Conservation (phyloP, 1,139 yeast genomes). For the Hyphopichia fennica region DNA sequence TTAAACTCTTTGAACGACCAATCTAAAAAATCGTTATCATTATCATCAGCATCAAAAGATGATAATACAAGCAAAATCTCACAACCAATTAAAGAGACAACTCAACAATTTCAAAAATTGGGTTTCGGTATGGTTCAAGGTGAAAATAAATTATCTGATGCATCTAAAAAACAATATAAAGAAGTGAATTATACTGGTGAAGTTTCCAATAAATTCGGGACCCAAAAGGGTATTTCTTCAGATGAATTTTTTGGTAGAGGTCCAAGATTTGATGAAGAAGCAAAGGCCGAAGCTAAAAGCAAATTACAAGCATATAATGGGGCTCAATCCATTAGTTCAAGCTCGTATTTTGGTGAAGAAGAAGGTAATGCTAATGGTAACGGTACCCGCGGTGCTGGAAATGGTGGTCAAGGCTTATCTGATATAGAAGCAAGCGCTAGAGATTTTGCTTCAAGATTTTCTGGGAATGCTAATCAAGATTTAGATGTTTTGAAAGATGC, state of each 20-base stretch:
- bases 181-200: conserved; percentile 67
- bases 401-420: conserved; percentile 21
- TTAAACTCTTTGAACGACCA: conserved; percentile 1
- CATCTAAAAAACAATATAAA: conserved; percentile 38
- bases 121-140: conserved; percentile 82
- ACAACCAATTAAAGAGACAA: conserved; percentile 52
- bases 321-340: conserved; percentile 87
- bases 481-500: conserved; percentile 86
- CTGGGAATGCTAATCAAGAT: conserved; percentile 83
- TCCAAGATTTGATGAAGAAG: conserved; percentile 69
- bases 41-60: conserved; percentile 10
- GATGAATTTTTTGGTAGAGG: conserved; percentile 94
- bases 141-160: conserved; percentile 31
- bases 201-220: conserved; percentile 75
- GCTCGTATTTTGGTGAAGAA: conserved; percentile 90
- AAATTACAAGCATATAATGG: conserved; percentile 81
- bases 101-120: conserved; percentile 72
- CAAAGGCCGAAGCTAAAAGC: conserved; percentile 74
- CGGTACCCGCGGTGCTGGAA: conserved; percentile 23
- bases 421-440: conserved; percentile 59
- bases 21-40: conserved; percentile 9
- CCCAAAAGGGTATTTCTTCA: conserved; percentile 91
- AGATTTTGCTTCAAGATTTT: conserved; percentile 67
- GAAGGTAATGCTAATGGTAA: conserved; percentile 40
- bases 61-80: conserved; percentile 3